A percentile compares a stretch with the other conserved stretches of the same genome.
phyloP scores from a whole-genome alignment of 1,139 yeast genomes.

The Debaryomycetaceae sp. region DNA sequence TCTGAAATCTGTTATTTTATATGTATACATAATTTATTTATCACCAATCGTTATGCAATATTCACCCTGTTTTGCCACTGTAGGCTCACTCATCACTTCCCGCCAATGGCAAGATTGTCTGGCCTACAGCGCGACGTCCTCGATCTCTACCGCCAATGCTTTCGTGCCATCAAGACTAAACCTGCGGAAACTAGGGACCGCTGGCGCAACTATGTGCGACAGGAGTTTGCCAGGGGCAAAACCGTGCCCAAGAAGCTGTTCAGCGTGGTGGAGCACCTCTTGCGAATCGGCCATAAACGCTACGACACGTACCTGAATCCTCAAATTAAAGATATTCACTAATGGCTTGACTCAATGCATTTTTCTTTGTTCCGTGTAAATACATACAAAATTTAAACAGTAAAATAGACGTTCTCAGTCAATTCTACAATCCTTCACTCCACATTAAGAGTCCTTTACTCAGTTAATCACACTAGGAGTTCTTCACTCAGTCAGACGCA shows the following conservation, averaged over 20 bases:
- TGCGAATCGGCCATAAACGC: conserved; percentile 66
- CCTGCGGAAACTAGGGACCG: conserved; percentile 35
- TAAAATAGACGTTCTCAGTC: no score
- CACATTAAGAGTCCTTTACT: no score
- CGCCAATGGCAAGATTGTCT: conserved; percentile 40
- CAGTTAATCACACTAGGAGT: no score
- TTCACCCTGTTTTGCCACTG: no score
- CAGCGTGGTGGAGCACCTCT: conserved; percentile 73
- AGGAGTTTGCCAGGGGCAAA: conserved; percentile 55
- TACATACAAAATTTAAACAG: no score
- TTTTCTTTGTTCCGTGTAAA: no score
- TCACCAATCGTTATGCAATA: no score
- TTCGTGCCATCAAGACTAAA: conserved; percentile 44
- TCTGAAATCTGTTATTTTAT: no score
- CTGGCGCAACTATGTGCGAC: conserved; percentile 38
- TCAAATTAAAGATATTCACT: conserved; percentile 53
- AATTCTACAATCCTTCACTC: no score
- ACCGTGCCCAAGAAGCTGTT: conserved; percentile 68
- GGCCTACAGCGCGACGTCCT: conserved; percentile 59
- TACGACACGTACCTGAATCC: conserved; percentile 64
- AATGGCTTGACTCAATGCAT: conserved; percentile 1
- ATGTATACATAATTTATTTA: no score
- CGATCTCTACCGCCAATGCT: conserved; percentile 47
- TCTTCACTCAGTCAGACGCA: no score
- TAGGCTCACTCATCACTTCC: no score